Percentiles rank a stretch among this genome's conserved stretches.
Conservation (phyloP, 345 rosid genomes). For the Geranium rotundifolium region DNA sequence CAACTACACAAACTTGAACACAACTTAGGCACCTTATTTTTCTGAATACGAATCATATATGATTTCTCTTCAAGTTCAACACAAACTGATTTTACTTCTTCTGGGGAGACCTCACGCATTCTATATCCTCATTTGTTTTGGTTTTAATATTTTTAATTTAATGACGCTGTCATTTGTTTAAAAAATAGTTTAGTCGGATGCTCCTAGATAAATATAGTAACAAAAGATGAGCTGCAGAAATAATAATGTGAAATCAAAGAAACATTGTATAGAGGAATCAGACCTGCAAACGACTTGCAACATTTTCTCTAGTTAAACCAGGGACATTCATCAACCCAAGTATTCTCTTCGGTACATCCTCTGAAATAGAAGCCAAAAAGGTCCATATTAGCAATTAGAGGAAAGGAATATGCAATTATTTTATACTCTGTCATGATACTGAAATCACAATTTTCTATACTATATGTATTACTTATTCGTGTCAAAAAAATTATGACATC, state of each 20-base stretch:
- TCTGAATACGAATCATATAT: too few relatives aligned
- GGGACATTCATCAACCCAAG: constrained; percentile 83
- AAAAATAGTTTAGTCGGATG: too few relatives aligned
- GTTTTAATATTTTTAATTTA: too few relatives aligned
- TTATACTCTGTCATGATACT: constrained; percentile 4
- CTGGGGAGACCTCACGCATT: too few relatives aligned
- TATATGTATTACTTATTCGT: neutral
- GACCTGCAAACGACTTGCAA: constrained; percentile 90
- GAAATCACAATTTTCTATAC: neutral
- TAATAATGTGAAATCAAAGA: neutral
- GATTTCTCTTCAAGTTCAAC: too few relatives aligned
- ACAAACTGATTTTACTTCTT: too few relatives aligned
- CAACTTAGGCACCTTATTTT: too few relatives aligned
- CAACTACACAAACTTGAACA: neutral
- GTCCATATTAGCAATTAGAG: constrained; percentile 10
- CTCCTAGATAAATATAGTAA: neutral
- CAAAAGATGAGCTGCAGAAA: neutral
- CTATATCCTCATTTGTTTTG: too few relatives aligned
- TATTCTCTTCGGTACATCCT: constrained; percentile 78
- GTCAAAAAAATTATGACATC: constrained; percentile 10
- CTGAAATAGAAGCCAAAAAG: constrained; percentile 27
- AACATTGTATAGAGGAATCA: constrained; percentile 5
- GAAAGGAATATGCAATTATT: constrained; percentile 3
- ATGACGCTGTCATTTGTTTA: too few relatives aligned
- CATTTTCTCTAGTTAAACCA: constrained; percentile 72